Percentiles rank a stretch among this genome's conserved stretches.
Evolutionary conservation across 1,284 basidiomycete species (phyloP).

Genomic region (Inonotus obliquus): DNA sequence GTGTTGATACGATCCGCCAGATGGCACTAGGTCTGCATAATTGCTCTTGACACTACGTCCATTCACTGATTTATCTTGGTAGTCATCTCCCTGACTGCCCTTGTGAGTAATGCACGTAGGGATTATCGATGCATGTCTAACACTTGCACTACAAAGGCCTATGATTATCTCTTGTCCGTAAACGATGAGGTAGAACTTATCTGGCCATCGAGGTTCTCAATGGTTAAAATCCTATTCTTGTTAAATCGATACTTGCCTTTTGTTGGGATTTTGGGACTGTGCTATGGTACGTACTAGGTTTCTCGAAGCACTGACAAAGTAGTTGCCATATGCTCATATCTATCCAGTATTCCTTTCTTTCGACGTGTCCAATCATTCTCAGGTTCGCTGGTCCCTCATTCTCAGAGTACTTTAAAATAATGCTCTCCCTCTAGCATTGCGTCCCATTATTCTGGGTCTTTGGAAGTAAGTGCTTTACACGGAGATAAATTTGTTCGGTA

Average conservation of each 20-base stretch:
- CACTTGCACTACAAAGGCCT: not conserved
- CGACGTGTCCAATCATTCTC: not conserved
- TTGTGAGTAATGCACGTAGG: not conserved
- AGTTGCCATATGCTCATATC: not conserved
- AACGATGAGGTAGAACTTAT: conserved; percentile 2
- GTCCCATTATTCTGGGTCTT: not conserved
- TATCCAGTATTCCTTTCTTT: not conserved
- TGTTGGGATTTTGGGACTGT: not conserved
- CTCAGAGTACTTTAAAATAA: no score
- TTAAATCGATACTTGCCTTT: conserved; percentile 15
- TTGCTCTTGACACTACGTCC: not conserved
- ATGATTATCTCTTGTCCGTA: conserved; percentile 11
- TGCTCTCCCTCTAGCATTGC: not conserved
- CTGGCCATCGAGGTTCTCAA: conserved; percentile 6
- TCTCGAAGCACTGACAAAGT: not conserved
- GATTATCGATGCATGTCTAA: not conserved
- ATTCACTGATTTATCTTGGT: not conserved
- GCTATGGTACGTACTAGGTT: not conserved
- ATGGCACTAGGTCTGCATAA: not conserved
- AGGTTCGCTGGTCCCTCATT: not conserved
- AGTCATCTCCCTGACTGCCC: not conserved
- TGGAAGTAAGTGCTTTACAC: not conserved
- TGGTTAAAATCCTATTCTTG: conserved; percentile 6
- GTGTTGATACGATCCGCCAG: not conserved
- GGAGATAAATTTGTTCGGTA: not conserved